These are phyloP conservation scores for Aspergillus nomiae DNA, from an alignment of 2,329 filamentous ascomycete species.

Conservation along the genomic window DNA sequence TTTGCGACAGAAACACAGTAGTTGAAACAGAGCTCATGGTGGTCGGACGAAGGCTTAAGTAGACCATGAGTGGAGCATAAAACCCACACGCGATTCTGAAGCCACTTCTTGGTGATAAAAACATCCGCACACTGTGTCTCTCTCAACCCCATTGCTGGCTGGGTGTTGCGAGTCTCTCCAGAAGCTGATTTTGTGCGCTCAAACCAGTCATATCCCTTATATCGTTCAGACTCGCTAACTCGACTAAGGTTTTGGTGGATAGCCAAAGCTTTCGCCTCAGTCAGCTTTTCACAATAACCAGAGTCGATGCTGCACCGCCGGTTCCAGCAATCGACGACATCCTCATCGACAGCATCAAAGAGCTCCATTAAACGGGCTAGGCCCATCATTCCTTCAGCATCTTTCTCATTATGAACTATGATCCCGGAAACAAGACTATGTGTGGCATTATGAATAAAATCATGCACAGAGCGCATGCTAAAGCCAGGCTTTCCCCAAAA, in stretches of 20 bases:
- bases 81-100: conserved; percentile 46
- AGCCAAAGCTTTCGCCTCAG: conserved; percentile 60
- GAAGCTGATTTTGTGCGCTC: conserved; percentile 33
- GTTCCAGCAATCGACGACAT: conserved; percentile 48
- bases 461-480: conserved; percentile 43
- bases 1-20: conserved; percentile 41
- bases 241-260: conserved; percentile 38
- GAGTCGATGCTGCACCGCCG: conserved; percentile 61
- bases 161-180: conserved; percentile 19
- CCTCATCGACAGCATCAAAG: conserved; percentile 48
- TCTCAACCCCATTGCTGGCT: conserved; percentile 29
- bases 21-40: conserved; percentile 38
- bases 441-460: conserved; percentile 40
- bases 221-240: conserved; percentile 37
- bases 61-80: conserved; percentile 45
- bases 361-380: conserved; percentile 47
- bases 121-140: conserved; percentile 48
- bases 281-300: conserved; percentile 64
- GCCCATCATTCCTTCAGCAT: conserved; percentile 46
- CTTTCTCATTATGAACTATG: conserved; percentile 47
- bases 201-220: conserved; percentile 42
- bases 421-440: conserved; percentile 41
- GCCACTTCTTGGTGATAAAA: conserved; percentile 47
- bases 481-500: conserved; percentile 45
- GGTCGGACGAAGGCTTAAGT: conserved; percentile 35